These are phyloP conservation scores for Chlamydomonas sphaeroides DNA, from an alignment of 139 green algal genomes.

Conservation along the genomic window DNA sequence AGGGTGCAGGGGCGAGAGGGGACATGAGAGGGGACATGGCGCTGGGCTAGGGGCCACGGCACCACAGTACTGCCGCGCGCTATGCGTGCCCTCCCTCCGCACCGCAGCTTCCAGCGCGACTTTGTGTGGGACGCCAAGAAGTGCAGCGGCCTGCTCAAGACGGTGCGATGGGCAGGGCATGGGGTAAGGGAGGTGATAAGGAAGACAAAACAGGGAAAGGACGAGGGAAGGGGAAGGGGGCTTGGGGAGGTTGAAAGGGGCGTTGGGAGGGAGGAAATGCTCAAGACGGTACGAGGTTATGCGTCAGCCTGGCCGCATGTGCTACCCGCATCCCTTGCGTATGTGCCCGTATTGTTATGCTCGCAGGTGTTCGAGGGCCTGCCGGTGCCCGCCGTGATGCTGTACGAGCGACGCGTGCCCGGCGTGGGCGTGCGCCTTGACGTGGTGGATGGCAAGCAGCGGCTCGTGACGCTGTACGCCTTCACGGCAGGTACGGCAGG, in stretches of 20 bases:
- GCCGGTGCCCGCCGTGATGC: neutral
- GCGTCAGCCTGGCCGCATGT: no score
- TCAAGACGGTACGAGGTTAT: no score
- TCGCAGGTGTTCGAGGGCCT: neutral
- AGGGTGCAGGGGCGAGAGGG: neutral
- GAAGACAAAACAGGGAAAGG: no score
- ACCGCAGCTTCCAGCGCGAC: neutral
- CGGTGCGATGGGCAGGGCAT: no score
- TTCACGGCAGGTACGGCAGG: neutral
- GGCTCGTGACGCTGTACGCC: neutral
- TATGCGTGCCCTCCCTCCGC: neutral
- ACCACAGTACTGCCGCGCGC: neutral
- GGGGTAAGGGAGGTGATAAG: no score
- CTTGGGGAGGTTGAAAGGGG: no score
- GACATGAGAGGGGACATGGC: neutral
- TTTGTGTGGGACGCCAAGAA: slow-evolving; percentile 13
- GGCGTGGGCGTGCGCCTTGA: neutral
- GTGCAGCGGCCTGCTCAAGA: neutral
- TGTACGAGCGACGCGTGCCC: neutral
- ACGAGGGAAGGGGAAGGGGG: no score
- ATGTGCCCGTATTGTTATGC: no score
- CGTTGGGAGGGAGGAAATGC: no score
- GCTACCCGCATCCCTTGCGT: no score
- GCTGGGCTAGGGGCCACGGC: neutral
- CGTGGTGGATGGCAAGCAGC: slow-evolving; percentile 12